phyloP scores from a whole-genome alignment of 1,139 yeast genomes.

The Sugiyamaella sp. region DNA sequence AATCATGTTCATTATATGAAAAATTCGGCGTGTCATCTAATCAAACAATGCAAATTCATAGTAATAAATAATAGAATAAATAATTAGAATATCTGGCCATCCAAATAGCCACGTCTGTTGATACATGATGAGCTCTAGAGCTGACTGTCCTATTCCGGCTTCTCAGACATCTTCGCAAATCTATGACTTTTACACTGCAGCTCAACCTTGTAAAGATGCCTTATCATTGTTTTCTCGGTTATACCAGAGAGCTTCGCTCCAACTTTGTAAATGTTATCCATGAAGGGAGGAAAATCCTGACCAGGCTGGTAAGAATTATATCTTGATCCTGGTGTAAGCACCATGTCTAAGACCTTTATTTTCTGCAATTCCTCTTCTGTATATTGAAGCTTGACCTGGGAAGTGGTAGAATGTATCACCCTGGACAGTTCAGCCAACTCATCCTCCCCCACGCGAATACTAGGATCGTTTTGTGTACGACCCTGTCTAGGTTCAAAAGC shows the following conservation, averaged over 20 bases:
- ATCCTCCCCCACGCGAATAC: slow-evolving; percentile 4
- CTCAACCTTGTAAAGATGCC: background rate
- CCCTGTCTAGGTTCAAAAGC: slow-evolving; percentile 7
- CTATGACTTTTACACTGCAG: background rate
- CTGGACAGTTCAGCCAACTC: slow-evolving; percentile 28
- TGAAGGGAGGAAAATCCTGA: background rate
- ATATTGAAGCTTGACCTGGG: background rate
- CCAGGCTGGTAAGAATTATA: slow-evolving; percentile 20
- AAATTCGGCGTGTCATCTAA: no score
- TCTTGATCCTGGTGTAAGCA: slow-evolving; percentile 28
- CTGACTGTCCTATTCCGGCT: background rate
- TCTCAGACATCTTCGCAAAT: slow-evolving; percentile 3
- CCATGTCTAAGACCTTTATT: slow-evolving; percentile 12
- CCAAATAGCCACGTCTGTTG: no score
- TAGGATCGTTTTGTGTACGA: background rate
- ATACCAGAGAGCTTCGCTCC: slow-evolving; percentile 12
- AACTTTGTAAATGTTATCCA: background rate
- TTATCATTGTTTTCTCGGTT: background rate
- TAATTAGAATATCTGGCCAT: background rate
- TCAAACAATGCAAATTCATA: no score
- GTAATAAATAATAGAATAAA: slow-evolving; percentile 10
- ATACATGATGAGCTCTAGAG: no score
- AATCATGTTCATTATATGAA: background rate
- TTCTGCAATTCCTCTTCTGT: slow-evolving; percentile 9
- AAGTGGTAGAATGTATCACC: slow-evolving; percentile 26